Evolutionary conservation across 257 asterid species (phyloP).

Genomic region (Perilla frutescens): DNA sequence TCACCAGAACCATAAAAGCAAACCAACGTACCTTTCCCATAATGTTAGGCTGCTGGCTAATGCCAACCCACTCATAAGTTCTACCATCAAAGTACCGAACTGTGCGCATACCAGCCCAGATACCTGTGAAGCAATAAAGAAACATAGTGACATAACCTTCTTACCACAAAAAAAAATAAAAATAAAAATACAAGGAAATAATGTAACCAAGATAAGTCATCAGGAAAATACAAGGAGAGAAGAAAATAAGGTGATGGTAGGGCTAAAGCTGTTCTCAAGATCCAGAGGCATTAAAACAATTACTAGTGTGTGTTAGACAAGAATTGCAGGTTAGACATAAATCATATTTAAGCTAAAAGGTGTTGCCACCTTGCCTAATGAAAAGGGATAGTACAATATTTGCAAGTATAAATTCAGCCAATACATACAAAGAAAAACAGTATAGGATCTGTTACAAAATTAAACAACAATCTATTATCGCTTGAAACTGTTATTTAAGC

Average conservation of each 20-base stretch:
- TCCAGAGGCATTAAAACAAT: too few relatives aligned
- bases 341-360: background rate
- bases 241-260: background rate
- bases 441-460: background rate
- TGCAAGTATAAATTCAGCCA: background rate
- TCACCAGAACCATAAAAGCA: background rate
- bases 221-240: slow-evolving; percentile 3
- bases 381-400: background rate
- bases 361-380: background rate
- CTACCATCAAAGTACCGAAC: slow-evolving; percentile 89
- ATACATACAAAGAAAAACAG: background rate
- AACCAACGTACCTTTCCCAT: slow-evolving; percentile 74
- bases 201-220: background rate
- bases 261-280: too few relatives aligned
- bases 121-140: slow-evolving; percentile 54
- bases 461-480: background rate
- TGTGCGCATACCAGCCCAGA: slow-evolving; percentile 97
- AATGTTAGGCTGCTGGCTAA: slow-evolving; percentile 95
- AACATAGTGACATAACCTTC: background rate
- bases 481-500: background rate
- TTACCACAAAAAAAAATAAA: background rate
- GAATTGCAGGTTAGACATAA: background rate
- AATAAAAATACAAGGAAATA: too few relatives aligned
- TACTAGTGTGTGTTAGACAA: background rate
- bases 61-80: slow-evolving; percentile 97